A percentile compares a stretch with the other conserved stretches of the same genome.
These are phyloP conservation scores for Globisporangium ultimum DNA, from an alignment of 352 stramenopile species.

Conservation along the genomic window DNA sequence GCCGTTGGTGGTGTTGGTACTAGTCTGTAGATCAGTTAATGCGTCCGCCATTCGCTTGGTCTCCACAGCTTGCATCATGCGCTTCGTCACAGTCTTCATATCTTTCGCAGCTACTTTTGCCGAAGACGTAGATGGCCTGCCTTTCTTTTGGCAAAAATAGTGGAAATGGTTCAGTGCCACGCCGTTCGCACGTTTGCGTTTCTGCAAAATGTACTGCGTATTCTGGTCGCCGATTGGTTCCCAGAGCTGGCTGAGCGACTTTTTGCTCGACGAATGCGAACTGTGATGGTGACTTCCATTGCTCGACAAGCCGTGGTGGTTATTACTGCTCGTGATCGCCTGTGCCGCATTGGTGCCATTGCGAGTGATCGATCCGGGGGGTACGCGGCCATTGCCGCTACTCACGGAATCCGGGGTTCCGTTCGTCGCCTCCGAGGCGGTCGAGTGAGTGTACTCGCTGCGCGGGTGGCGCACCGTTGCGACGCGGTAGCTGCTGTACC, in stretches of 20 bases:
- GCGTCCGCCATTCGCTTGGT: conserved; percentile 9
- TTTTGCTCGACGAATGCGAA: conserved; percentile 22
- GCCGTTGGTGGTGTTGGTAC: background rate
- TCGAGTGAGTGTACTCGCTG: conserved; percentile 10
- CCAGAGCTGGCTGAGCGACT: conserved; percentile 55
- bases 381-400: no score
- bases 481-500: conserved; percentile 83
- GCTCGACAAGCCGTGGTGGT: background rate
- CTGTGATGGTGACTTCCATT: conserved; percentile 2
- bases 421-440: no score
- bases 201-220: conserved; percentile 52
- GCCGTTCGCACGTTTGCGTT: conserved; percentile 48
- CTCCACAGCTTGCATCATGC: conserved; percentile 56
- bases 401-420: no score
- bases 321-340: conserved; percentile 2
- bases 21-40: background rate
- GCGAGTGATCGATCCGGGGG: background rate
- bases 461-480: conserved; percentile 31
- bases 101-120: conserved; percentile 18
- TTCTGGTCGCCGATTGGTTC: conserved; percentile 75
- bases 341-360: background rate
- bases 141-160: conserved; percentile 30
- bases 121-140: background rate
- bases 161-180: conserved; percentile 54
- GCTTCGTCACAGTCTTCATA: conserved; percentile 43